These are phyloP conservation scores for Emergomyces africanus DNA, from an alignment of 2,329 filamentous ascomycete species.

Conservation along the genomic window DNA sequence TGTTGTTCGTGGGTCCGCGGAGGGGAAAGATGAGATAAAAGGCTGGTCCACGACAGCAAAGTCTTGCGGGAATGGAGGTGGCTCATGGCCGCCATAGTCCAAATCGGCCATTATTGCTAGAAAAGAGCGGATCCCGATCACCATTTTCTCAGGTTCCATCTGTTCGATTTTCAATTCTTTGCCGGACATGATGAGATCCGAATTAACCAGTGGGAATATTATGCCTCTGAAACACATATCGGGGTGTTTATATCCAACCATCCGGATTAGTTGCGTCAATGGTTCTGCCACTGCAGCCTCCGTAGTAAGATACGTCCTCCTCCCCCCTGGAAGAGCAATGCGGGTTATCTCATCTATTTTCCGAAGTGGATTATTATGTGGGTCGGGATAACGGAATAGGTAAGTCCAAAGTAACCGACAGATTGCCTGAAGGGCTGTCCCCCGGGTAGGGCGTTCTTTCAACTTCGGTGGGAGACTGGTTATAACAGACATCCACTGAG, in stretches of 20 bases:
- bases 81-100: constrained; percentile 65
- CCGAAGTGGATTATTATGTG: constrained; percentile 51
- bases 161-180: constrained; percentile 80
- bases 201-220: constrained; percentile 91
- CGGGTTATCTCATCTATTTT: constrained; percentile 86
- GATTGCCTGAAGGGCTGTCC: constrained; percentile 74
- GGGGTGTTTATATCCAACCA: constrained; percentile 86
- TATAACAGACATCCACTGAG: constrained; percentile 76
- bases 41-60: constrained; percentile 23
- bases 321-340: constrained; percentile 68
- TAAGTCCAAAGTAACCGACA: constrained; percentile 92
- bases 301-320: constrained; percentile 66
- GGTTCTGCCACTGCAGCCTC: constrained; percentile 79
- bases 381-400: constrained; percentile 70
- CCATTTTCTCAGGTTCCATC: constrained; percentile 88
- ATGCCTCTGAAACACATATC: constrained; percentile 87
- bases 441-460: constrained; percentile 69
- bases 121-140: constrained; percentile 93
- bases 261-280: constrained; percentile 82
- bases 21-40: constrained; percentile 5
- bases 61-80: constrained; percentile 70
- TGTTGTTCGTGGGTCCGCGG: background rate
- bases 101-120: constrained; percentile 86
- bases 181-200: constrained; percentile 66
- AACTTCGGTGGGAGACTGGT: constrained; percentile 65